Evolutionary conservation across 352 stramenopile genomes (phyloP).

Genomic region (Globisporangium nunn): DNA sequence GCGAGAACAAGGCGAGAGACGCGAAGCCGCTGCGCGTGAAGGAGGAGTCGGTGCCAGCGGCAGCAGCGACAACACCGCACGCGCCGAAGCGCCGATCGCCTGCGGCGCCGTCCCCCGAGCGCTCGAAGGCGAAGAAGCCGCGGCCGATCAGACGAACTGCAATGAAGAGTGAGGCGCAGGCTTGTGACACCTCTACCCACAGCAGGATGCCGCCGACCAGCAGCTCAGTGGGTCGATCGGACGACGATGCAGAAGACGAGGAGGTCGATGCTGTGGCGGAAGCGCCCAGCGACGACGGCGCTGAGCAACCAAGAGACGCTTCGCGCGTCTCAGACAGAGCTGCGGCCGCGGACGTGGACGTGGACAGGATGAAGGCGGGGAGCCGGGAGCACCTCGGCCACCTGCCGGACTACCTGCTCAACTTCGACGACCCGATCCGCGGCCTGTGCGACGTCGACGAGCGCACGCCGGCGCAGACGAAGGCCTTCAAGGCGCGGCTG

Average conservation of each 20-base stretch:
- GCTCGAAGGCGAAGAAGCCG: constrained; percentile 6
- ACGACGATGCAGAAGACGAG: constrained; percentile 17
- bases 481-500: constrained; percentile 60
- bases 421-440: constrained; percentile 58
- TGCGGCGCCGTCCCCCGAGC: background rate
- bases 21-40: no score
- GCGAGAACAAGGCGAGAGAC: no score
- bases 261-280: constrained; percentile 17
- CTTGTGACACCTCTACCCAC: no score
- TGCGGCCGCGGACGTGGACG: constrained; percentile 7
- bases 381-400: background rate
- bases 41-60: background rate
- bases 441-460: constrained; percentile 54
- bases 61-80: background rate
- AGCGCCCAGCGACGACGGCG: background rate
- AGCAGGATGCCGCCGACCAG: no score
- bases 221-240: background rate
- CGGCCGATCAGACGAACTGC: constrained; percentile 1
- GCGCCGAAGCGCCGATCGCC: constrained; percentile 11
- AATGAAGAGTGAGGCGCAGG: no score
- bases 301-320: no score
- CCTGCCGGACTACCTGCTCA: constrained; percentile 36
- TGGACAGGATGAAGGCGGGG: constrained; percentile 20
- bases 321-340: no score
- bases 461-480: constrained; percentile 38